Conservation (phyloP, 179 eudicot species). For the Dionaea muscipula region DNA sequence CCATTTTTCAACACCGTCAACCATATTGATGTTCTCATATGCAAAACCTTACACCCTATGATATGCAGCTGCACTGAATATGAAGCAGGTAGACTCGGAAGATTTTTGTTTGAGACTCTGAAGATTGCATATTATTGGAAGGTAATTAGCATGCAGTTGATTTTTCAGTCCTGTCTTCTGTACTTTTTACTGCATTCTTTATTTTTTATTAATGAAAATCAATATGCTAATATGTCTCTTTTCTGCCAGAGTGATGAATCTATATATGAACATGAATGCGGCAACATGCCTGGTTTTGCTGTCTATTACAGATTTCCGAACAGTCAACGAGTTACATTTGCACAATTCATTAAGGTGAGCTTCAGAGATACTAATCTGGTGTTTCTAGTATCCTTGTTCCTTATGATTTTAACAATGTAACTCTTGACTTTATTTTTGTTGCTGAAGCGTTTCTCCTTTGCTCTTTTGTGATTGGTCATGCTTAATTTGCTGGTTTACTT, state of each 20-base stretch:
- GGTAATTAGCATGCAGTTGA: conserved; percentile 26
- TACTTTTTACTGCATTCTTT: neutral
- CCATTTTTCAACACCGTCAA: conserved; percentile 96
- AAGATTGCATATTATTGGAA: conserved; percentile 96
- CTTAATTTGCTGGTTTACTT: no score
- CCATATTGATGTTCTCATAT: conserved; percentile 90
- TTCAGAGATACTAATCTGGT: neutral
- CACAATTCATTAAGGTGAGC: conserved; percentile 88
- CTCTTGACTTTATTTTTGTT: no score
- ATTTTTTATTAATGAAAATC: neutral
- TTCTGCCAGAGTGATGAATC: conserved; percentile 79
- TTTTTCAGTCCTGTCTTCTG: conserved; percentile 1
- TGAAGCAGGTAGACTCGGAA: conserved; percentile 97
- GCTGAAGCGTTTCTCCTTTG: no score
- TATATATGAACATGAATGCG: conserved; percentile 88
- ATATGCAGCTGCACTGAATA: conserved; percentile 98
- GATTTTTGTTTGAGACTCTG: conserved; percentile 83
- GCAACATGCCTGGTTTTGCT: conserved; percentile 99
- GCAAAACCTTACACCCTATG: conserved; percentile 99
- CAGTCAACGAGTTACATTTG: conserved; percentile 86
- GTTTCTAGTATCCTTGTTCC: neutral
- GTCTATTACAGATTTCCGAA: conserved; percentile 90
- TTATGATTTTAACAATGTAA: neutral
- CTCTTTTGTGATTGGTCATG: no score
- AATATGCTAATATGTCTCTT: conserved; percentile 7